Percentiles rank a stretch among this genome's conserved stretches.
phyloP scores from a whole-genome alignment of 768 basidiomycete species.

The Candolleomyces efflorescens region DNA sequence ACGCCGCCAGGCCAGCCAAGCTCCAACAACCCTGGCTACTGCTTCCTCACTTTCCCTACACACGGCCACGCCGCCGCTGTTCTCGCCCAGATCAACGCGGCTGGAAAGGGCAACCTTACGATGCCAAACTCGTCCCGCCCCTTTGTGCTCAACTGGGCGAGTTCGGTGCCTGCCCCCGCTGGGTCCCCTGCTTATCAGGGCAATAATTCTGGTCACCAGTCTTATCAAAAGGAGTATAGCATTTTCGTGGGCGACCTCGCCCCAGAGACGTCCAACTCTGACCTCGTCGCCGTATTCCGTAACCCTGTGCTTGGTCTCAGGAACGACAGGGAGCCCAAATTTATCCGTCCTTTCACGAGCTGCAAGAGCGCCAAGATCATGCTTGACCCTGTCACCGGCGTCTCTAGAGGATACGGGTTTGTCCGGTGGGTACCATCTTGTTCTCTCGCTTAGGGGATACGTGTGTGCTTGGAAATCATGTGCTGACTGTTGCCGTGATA shows the following conservation, averaged over 20 bases:
- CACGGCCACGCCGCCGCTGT: slow-evolving; percentile 66
- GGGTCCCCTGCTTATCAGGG: slow-evolving; percentile 24
- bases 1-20: slow-evolving; percentile 51
- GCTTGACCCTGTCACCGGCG: slow-evolving; percentile 86
- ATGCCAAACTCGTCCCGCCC: slow-evolving; percentile 89
- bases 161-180: slow-evolving; percentile 27
- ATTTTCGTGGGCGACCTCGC: slow-evolving; percentile 95
- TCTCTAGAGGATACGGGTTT: slow-evolving; percentile 90
- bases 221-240: slow-evolving; percentile 79
- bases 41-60: slow-evolving; percentile 82
- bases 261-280: slow-evolving; percentile 91
- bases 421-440: slow-evolving; percentile 56
- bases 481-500: slow-evolving; percentile 9
- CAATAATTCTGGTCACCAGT: slow-evolving; percentile 30
- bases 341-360: slow-evolving; percentile 83
- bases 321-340: slow-evolving; percentile 83
- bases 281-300: slow-evolving; percentile 89
- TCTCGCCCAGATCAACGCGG: slow-evolving; percentile 58
- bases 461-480: slow-evolving; percentile 4
- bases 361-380: slow-evolving; percentile 97
- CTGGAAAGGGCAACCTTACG: slow-evolving; percentile 38
- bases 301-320: slow-evolving; percentile 84
- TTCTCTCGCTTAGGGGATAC: not conserved
- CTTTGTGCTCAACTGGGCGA: slow-evolving; percentile 80
- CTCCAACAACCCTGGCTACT: slow-evolving; percentile 83